Evolutionary conservation across 208 protist species (phyloP).

Genomic region (Acanthamoeba divionensis): DNA sequence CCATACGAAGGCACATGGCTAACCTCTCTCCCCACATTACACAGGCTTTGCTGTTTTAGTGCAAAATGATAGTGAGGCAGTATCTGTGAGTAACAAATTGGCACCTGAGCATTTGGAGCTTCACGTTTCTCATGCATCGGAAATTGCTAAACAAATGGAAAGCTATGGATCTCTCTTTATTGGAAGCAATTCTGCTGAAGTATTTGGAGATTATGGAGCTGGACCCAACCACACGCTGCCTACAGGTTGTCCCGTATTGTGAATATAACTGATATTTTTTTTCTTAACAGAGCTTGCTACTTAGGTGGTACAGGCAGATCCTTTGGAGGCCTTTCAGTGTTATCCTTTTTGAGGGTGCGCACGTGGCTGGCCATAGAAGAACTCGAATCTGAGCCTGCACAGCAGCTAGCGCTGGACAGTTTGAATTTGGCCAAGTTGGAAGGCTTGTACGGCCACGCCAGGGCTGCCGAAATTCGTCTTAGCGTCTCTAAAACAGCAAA

Average conservation of each 20-base stretch:
- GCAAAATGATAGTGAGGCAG: constrained; percentile 64
- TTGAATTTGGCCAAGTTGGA: constrained; percentile 46
- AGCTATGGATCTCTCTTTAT: constrained; percentile 68
- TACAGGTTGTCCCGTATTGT: neutral
- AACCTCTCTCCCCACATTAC: neutral
- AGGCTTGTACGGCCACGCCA: constrained; percentile 49
- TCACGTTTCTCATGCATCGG: constrained; percentile 50
- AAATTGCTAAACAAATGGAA: constrained; percentile 17
- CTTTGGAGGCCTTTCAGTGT: constrained; percentile 56
- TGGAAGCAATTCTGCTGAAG: constrained; percentile 64
- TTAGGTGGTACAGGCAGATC: constrained; percentile 45
- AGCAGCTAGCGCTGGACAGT: constrained; percentile 15
- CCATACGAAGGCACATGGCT: neutral
- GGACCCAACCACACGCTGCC: constrained; percentile 73
- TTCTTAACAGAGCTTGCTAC: neutral
- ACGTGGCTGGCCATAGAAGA: constrained; percentile 54
- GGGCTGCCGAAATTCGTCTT: constrained; percentile 40
- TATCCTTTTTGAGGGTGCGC: constrained; percentile 57
- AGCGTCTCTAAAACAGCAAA: too few species aligned
- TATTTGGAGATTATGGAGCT: constrained; percentile 71
- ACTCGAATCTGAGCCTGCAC: neutral
- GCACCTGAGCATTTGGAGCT: constrained; percentile 80
- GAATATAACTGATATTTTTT: neutral
- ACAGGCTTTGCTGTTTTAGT: constrained; percentile 61
- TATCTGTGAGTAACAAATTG: constrained; percentile 67